Evolutionary conservation across 768 basidiomycete species (phyloP).

Genomic region (Suillus cothurnatus): DNA sequence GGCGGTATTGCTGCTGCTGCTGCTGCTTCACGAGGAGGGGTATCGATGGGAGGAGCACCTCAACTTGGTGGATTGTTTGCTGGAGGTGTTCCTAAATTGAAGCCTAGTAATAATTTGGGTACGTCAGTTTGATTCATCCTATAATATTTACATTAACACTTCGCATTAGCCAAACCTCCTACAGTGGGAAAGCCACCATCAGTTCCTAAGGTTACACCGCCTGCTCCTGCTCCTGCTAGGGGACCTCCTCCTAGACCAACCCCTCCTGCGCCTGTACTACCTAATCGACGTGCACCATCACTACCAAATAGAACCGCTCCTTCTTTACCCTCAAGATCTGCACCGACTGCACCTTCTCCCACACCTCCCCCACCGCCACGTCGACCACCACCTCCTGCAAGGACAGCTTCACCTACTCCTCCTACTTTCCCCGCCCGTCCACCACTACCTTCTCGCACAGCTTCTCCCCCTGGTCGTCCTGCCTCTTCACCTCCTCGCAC

Average conservation of each 20-base stretch:
- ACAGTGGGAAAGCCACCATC: slow-evolving; percentile 67
- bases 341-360: slow-evolving; percentile 45
- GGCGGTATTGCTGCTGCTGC: slow-evolving; percentile 43
- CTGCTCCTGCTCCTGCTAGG: slow-evolving; percentile 28
- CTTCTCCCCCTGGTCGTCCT: slow-evolving; percentile 30
- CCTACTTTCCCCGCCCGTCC: slow-evolving; percentile 36
- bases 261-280: slow-evolving; percentile 38
- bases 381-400: slow-evolving; percentile 15
- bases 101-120: slow-evolving; percentile 60
- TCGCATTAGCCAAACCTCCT: slow-evolving; percentile 37
- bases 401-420: slow-evolving; percentile 25
- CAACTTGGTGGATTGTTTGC: slow-evolving; percentile 87
- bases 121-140: slow-evolving; percentile 24
- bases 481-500: slow-evolving; percentile 27
- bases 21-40: slow-evolving; percentile 19
- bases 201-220: slow-evolving; percentile 46
- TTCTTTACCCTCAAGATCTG: slow-evolving; percentile 42
- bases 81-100: slow-evolving; percentile 89
- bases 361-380: slow-evolving; percentile 46
- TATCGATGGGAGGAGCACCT: slow-evolving; percentile 53
- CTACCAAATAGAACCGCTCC: slow-evolving; percentile 34
- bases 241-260: slow-evolving; percentile 32
- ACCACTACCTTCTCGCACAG: slow-evolving; percentile 22
- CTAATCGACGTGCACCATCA: slow-evolving; percentile 28
- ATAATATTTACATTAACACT: slow-evolving; percentile 15